Conservation (phyloP, 805 yeast genomes). For the Ogataea henricii region DNA sequence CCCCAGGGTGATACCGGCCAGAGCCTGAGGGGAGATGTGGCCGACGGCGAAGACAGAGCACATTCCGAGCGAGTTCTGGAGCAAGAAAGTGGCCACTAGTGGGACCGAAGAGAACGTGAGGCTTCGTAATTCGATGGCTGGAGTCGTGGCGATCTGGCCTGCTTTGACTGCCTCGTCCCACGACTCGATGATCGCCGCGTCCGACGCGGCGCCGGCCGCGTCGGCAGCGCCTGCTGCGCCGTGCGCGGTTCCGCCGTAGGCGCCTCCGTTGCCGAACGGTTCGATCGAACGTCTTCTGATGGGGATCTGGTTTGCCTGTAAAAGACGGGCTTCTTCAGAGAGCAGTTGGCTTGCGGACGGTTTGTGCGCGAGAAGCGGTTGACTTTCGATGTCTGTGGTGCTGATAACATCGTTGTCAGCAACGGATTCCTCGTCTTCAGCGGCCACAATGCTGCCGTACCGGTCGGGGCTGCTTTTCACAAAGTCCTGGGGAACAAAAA, state of each 20-base stretch:
- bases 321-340: constrained; percentile 33
- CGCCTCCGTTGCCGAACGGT: neutral
- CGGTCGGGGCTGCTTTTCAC: constrained; percentile 22
- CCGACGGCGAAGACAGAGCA: constrained; percentile 81
- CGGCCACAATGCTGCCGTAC: neutral
- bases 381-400: constrained; percentile 1
- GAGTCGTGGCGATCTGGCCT: constrained; percentile 47
- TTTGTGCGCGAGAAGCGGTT: neutral
- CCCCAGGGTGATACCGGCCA: constrained; percentile 75
- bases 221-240: neutral
- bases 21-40: constrained; percentile 65
- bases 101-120: constrained; percentile 52
- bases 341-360: constrained; percentile 18
- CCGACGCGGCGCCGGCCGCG: constrained; percentile 10
- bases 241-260: neutral
- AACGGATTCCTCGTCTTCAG: neutral
- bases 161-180: constrained; percentile 38
- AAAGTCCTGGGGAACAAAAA: constrained; percentile 55
- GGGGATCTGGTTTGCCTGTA: constrained; percentile 31
- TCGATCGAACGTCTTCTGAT: constrained; percentile 23
- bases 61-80: constrained; percentile 72
- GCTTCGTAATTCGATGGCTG: constrained; percentile 41
- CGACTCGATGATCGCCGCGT: constrained; percentile 31
- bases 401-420: neutral
- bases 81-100: constrained; percentile 61